These are phyloP conservation scores for Phallus indusiatus DNA, from an alignment of 768 basidiomycete species.

Conservation along the genomic window DNA sequence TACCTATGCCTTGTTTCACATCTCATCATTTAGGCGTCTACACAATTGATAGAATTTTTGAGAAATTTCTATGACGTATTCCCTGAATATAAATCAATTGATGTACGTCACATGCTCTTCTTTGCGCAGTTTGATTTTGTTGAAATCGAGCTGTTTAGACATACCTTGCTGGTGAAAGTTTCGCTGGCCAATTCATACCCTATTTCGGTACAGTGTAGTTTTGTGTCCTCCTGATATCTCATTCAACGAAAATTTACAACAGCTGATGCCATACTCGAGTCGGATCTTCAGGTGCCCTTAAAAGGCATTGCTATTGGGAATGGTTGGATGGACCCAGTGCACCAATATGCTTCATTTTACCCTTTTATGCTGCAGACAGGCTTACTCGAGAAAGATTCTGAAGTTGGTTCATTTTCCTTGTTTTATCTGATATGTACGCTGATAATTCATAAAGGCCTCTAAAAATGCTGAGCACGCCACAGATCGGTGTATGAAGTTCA, in stretches of 20 bases:
- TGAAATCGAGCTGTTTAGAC: too few species aligned
- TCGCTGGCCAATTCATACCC: constrained; percentile 96
- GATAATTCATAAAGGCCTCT: constrained; percentile 31
- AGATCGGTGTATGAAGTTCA: constrained; percentile 5
- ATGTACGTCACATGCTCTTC: constrained; percentile 44
- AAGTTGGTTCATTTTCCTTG: constrained; percentile 33
- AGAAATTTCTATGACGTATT: constrained; percentile 85
- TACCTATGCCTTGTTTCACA: background rate
- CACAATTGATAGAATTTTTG: constrained; percentile 76
- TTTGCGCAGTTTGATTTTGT: too few species aligned
- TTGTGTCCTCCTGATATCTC: too few species aligned
- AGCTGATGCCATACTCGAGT: constrained; percentile 73
- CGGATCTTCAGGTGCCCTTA: constrained; percentile 50
- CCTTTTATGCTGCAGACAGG: constrained; percentile 79
- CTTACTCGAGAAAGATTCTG: constrained; percentile 60
- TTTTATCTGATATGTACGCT: constrained; percentile 1
- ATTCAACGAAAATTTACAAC: constrained; percentile 5
- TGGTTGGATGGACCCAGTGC: constrained; percentile 89
- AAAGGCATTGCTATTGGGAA: constrained; percentile 89
- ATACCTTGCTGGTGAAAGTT: constrained; percentile 93
- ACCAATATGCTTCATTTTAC: constrained; percentile 84
- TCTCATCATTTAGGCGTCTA: constrained; percentile 45
- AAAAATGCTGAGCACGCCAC: constrained; percentile 34
- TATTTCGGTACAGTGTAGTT: constrained; percentile 58
- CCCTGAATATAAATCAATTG: constrained; percentile 73